These are phyloP conservation scores for Cyclospora cayetanensis DNA, from an alignment of 169 alveolate species.

Conservation along the genomic window DNA sequence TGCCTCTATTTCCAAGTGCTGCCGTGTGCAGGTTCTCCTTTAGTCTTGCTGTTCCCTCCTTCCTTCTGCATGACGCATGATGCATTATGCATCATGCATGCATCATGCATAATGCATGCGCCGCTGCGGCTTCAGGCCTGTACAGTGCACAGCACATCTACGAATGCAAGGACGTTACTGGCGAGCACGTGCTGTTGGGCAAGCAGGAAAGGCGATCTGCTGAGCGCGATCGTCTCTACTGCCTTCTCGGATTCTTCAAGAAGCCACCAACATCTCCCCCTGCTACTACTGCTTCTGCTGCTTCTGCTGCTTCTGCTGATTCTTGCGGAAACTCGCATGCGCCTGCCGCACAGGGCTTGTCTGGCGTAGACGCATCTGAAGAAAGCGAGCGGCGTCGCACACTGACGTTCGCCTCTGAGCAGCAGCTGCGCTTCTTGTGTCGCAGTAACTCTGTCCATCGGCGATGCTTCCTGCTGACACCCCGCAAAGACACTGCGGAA, in stretches of 20 bases:
- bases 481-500: constrained; percentile 54
- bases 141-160: constrained; percentile 72
- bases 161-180: constrained; percentile 54
- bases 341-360: neutral
- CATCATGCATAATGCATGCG: too few relatives aligned
- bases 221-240: neutral
- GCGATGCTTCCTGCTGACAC: constrained; percentile 64
- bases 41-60: too few relatives aligned
- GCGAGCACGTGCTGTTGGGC: constrained; percentile 75
- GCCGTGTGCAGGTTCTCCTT: too few relatives aligned
- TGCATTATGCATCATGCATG: too few relatives aligned
- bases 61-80: too few relatives aligned
- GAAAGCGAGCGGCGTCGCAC: constrained; percentile 27
- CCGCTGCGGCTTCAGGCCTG: constrained; percentile 54
- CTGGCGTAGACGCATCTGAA: neutral
- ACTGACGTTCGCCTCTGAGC: constrained; percentile 60
- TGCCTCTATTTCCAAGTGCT: too few relatives aligned
- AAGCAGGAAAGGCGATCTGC: constrained; percentile 21
- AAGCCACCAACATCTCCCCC: neutral
- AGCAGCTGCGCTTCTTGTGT: constrained; percentile 76
- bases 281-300: neutral
- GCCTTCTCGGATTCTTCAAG: constrained; percentile 5
- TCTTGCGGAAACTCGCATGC: neutral
- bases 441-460: constrained; percentile 73
- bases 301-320: neutral